Conservation (phyloP, 2,329 filamentous ascomycete genomes). For the Fusarium neocosmosporiellum region DNA sequence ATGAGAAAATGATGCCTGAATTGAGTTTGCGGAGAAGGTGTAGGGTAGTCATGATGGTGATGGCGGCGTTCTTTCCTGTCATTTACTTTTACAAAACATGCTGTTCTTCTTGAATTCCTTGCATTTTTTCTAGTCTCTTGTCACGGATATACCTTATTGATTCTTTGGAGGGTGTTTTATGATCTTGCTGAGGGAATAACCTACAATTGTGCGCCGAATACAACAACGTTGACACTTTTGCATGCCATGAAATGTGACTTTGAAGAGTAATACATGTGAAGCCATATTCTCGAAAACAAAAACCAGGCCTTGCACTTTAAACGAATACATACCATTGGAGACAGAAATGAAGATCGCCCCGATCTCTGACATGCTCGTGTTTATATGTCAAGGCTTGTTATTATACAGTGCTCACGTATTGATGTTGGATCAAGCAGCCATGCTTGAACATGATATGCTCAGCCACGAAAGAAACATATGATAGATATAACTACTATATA, state of each 20-base stretch:
- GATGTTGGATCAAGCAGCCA: not conserved
- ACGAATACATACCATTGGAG: too few relatives aligned
- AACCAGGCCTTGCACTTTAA: too few relatives aligned
- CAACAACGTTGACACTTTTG: not conserved
- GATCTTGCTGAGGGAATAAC: too few relatives aligned
- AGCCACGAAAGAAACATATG: not conserved
- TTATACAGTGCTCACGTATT: too few relatives aligned
- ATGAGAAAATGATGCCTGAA: not conserved
- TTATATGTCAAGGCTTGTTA: not conserved
- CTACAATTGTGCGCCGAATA: not conserved
- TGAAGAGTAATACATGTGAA: not conserved
- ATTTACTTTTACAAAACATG: not conserved
- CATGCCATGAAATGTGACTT: not conserved
- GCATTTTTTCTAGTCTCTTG: not conserved
- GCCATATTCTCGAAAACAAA: not conserved
- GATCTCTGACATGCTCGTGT: not conserved
- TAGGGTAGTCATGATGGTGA: slow-evolving; percentile 18
- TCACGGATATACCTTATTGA: not conserved
- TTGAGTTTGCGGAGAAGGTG: slow-evolving; percentile 28
- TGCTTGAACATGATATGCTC: not conserved
- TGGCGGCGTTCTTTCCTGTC: not conserved
- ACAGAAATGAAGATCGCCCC: not conserved
- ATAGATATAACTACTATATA: not conserved
- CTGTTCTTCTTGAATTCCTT: not conserved
- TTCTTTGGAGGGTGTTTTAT: not conserved